Base-by-base conservation (phyloP, 768 basidiomycete species). In the Boletus insuetus region DNA sequence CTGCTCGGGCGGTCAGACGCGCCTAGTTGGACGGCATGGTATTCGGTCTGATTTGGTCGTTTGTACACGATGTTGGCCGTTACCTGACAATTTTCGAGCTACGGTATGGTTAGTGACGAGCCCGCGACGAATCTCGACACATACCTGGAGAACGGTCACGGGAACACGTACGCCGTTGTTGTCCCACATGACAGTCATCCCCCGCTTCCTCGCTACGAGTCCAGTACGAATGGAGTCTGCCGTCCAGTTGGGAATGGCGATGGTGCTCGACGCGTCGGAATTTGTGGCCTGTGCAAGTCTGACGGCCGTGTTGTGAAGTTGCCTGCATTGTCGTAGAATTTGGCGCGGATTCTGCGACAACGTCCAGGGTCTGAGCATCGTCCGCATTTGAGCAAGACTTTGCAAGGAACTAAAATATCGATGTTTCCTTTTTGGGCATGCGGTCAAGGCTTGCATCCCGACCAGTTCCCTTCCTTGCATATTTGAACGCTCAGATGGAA, bases 141-240 rank as follows among this genome's bases (percentile, higher is more conserved):
- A 59, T 61, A 94, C 96, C 81, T 98, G 94, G 39, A 99, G 82
- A 46, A 99, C 85, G 0, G 97, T 99, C 29, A 97, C 93, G 2
- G 97, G 96, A 60, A 89, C 78, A 46, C 90, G 80, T 35, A 83
- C 84, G 24, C 97, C 97, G 54, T 92, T 87, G 68, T 89, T 82
- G 67, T 94, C 91, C 91, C 93, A 98, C 65, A 98, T 75, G 14
- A 83, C 83, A 11, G 91, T 89, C 97, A 98, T 98, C 43, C 97
- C 97, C 53, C 93, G 85, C 77, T 99, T 99, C 54, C 88, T 82
- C 24, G 94, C 96, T 70, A 99, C 88, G 58, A 97, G 77, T 9
- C 97, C 97, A 0, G 94, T 96, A 54, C 97, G 82, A 59, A 89
- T 81, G 8, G 92, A 94, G 56, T 80, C 77, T 45, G 95, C 86